Evolutionary conservation across 176 grass and related monocot species (phyloP), one percentile per base, ranked within the genome.

Genomic region (Lolium perenne): DNA sequence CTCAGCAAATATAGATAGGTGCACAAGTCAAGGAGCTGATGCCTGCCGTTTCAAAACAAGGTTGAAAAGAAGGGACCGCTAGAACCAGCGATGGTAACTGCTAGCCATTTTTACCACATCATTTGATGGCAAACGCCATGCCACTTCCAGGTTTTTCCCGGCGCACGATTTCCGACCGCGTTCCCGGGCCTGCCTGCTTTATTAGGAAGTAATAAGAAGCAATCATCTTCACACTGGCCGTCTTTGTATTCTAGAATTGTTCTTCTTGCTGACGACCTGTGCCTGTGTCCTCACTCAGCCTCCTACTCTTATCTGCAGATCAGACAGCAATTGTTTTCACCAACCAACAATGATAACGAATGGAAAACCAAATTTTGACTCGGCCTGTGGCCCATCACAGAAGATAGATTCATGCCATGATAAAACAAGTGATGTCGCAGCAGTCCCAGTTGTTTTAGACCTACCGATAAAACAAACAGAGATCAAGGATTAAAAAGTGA

Each of bases 341-440:
- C 57, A 70, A 82, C 9, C 83, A 59, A 77, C 62, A 15, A 65
- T 17, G n/a, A 65, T 17, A 76, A 87, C 4, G 41, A 43, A 43
- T 43, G 8, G 68, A 8, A 87, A 53, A 17, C 68, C 49, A 22
- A 75, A 18, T 20, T 91, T 65, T 87, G 89, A 87, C 85, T 67
- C 40, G 10, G 85, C 80, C 1, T 22, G 73, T 38, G 38, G 25
- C 73, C 38, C 38, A 79, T 49, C 74, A 83, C 47, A 79, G 12
- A 78, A 38, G 10, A 70, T 29, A 49, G 17, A 17, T 80, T 40
- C 81, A 68, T 60, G 71, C n/a, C 16, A 4, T 26, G 69, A 87
- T 32, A 84, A 87, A 70, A 68, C 25, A 74, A 80, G 21, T 87
- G 81, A 45, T 67, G 51, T 54, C 17, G n/a, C 11, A 38, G 69